Percentiles rank a stretch among this genome's conserved stretches.
Conservation (phyloP, 2,329 filamentous ascomycete species). For the Blumeriella jaapii region DNA sequence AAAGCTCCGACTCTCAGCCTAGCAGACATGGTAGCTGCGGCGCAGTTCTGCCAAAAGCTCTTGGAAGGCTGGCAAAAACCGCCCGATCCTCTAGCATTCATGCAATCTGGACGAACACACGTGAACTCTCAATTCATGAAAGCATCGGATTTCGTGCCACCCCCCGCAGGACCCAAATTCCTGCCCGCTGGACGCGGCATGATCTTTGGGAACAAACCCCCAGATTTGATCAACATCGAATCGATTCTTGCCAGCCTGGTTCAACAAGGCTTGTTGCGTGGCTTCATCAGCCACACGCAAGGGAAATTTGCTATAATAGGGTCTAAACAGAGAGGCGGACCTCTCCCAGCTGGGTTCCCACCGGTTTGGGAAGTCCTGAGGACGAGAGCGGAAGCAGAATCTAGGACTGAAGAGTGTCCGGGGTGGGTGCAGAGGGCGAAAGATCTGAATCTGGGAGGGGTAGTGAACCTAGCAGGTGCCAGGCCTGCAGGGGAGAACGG, state of each 20-base stretch:
- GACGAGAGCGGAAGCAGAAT: constrained; percentile 46
- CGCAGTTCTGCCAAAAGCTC: constrained; percentile 52
- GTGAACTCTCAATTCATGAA: constrained; percentile 41
- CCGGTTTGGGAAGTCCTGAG: constrained; percentile 57
- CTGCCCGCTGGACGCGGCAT: constrained; percentile 47
- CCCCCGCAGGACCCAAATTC: constrained; percentile 36
- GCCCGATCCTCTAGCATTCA: constrained; percentile 21
- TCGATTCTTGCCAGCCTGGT: constrained; percentile 65
- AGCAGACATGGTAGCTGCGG: constrained; percentile 51
- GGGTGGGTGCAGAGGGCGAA: constrained; percentile 55
- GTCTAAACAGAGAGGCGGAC: constrained; percentile 52
- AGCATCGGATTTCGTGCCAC: constrained; percentile 29
- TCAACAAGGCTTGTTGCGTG: constrained; percentile 69
- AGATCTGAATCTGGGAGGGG: constrained; percentile 35
- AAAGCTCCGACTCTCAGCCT: constrained; percentile 67
- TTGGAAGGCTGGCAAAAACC: constrained; percentile 42
- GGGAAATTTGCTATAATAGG: constrained; percentile 74
- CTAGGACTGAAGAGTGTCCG: constrained; percentile 44
- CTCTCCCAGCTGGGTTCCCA: constrained; percentile 65
- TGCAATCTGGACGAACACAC: constrained; percentile 27
- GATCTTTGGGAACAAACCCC: constrained; percentile 50
- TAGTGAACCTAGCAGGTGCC: constrained; percentile 45
- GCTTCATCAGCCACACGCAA: constrained; percentile 70
- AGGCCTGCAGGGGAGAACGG: constrained; percentile 34
- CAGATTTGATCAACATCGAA: constrained; percentile 59